These are phyloP conservation scores for Ceratocystis eucalypticola DNA, from an alignment of 2,329 filamentous ascomycete genomes.

Conservation along the genomic window DNA sequence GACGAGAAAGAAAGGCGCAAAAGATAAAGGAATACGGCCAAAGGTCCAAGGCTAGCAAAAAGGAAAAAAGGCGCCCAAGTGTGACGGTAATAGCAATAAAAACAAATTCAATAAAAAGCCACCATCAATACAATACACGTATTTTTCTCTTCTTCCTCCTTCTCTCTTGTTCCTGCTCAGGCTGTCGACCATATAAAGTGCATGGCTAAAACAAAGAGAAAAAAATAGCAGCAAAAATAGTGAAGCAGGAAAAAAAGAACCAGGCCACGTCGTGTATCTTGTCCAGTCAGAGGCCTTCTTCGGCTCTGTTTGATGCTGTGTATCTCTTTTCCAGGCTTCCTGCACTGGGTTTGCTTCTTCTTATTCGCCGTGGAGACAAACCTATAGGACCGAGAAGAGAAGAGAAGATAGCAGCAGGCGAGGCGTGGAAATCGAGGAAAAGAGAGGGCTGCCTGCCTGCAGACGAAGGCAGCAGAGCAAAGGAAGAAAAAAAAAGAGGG, in stretches of 20 bases:
- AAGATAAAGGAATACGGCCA: neutral
- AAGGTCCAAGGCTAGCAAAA: neutral
- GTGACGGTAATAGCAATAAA: neutral
- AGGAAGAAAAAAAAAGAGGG: neutral
- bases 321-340: neutral
- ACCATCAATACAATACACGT: neutral
- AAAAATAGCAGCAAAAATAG: too few relatives aligned
- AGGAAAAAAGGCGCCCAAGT: slow-evolving; percentile 3
- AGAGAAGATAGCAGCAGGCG: too few relatives aligned
- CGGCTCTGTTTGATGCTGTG: neutral
- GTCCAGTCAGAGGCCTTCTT: neutral
- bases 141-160: neutral
- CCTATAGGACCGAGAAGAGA: too few relatives aligned
- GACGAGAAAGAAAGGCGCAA: neutral
- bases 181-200: neutral
- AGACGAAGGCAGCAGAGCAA: neutral
- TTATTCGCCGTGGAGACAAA: neutral
- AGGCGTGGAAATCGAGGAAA: neutral
- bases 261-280: neutral
- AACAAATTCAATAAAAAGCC: neutral
- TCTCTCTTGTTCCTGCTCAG: neutral
- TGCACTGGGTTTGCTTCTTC: neutral
- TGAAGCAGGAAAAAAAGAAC: neutral
- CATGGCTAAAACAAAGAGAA: neutral
- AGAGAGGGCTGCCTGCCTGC: neutral